phyloP scores from a whole-genome alignment of 2,329 filamentous ascomycete genomes.

The Hymenoscyphus albidus region DNA sequence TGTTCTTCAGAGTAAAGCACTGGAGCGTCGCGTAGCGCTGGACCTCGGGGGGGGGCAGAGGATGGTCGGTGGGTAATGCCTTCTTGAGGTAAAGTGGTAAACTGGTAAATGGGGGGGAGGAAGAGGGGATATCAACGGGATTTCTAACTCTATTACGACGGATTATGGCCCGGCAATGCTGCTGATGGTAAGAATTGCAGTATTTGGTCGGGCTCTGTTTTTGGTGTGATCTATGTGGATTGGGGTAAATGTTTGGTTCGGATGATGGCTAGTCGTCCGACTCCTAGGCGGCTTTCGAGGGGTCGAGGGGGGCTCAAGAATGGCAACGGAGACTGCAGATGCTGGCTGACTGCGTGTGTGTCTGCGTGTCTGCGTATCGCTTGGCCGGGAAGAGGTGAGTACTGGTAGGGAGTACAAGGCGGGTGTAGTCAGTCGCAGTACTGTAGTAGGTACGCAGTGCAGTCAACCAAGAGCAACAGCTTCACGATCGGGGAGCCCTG shows the following conservation, averaged over 20 bases:
- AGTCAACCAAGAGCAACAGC: neutral
- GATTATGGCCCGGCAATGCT: neutral
- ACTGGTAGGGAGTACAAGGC: no score
- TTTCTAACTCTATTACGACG: neutral
- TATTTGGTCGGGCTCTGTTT: neutral
- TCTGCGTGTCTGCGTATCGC: neutral
- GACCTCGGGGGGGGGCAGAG: conserved; percentile 2
- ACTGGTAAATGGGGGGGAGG: no score
- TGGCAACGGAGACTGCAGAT: neutral
- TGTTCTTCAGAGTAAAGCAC: neutral
- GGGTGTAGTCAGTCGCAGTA: no score
- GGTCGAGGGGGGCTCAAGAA: neutral
- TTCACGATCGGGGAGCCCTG: neutral
- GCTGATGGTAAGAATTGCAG: neutral
- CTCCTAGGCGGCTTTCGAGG: neutral
- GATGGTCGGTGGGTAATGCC: conserved; percentile 6
- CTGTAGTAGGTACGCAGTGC: no score
- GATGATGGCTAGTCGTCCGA: conserved; percentile 2
- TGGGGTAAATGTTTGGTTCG: neutral
- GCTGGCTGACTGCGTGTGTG: neutral
- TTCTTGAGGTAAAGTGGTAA: neutral
- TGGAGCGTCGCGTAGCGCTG: neutral
- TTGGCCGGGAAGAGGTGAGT: neutral
- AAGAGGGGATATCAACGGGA: neutral
- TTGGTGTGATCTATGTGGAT: neutral